Evolutionary conservation across 225 moss, liverwort and hornwort species (phyloP), one percentile per base, ranked within the genome.

Genomic region (Pseudisothecium myosuroides): DNA sequence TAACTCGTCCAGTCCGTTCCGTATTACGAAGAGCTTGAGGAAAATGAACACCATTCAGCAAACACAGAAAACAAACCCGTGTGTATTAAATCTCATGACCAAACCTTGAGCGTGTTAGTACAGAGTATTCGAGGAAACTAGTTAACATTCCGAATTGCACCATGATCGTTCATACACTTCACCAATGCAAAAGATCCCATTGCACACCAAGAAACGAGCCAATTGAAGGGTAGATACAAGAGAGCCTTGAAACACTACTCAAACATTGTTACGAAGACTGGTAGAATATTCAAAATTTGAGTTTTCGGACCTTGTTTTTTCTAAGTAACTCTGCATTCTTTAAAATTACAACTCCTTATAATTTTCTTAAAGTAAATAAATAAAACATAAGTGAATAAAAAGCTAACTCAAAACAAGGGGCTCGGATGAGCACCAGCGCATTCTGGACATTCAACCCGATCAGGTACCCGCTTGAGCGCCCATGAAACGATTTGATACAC

Each of bases 401-500:
- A 73, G 63, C 72, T 83, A 37, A 47, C 56, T 21, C 54, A 54
- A 68, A 90, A 85, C 84, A 54, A 39, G 71, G 52, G 97, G 97
- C 19, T 97, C 97, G 50, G 97, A 97, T 90, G 97, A 96, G 28
- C 87, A 90, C 83, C 91, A 62, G 63, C 92, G 97, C 86, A 89
- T 97, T 80, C 85, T 97, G 86, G 97, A 97, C 43, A 96, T 96
- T 65, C 88, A 92, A 37, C 96, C 96, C n/a, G 93, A 96, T 64
- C 91, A 96, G 95, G 97, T 97, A 89, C 49, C 12, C 10, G 17
- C 56, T 36, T 47, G 45, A 31, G 14, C 20, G 43, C 72, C 63
- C 26, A 50, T 45, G 59, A 74, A 45, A 17, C 36, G 3, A 74
- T 65, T 78, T 78, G 39, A 14, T 65, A 22, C 32, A 7, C 41